Evolutionary conservation across 257 asterid species (phyloP).

Genomic region (Capsicum chinense): DNA sequence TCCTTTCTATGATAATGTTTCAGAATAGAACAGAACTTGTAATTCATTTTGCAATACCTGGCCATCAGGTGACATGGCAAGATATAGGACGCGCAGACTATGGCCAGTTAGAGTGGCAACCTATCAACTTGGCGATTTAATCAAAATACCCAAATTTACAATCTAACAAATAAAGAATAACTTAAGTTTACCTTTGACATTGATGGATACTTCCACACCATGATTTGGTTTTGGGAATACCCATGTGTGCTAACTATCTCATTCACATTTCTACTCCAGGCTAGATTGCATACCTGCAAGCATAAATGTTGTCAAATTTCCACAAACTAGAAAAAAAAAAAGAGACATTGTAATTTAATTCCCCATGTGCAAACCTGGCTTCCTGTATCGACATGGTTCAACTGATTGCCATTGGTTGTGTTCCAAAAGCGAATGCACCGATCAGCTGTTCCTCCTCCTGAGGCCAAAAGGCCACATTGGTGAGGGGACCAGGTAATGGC

Average conservation of each 20-base stretch:
- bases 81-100: slow-evolving; percentile 82
- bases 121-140: slow-evolving; percentile 40
- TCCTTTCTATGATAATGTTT: not conserved
- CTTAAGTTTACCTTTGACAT: slow-evolving; percentile 67
- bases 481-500: slow-evolving; percentile 99
- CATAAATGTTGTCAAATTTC: not conserved
- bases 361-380: slow-evolving; percentile 66
- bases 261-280: slow-evolving; percentile 95
- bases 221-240: slow-evolving; percentile 92
- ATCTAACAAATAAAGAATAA: not conserved
- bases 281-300: slow-evolving; percentile 77
- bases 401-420: slow-evolving; percentile 79
- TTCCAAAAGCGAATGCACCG: slow-evolving; percentile 99
- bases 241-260: slow-evolving; percentile 99
- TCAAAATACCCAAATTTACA: not conserved
- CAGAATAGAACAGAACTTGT: not conserved
- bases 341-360: not conserved
- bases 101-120: slow-evolving; percentile 96
- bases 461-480: slow-evolving; percentile 83
- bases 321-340: not conserved
- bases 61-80: slow-evolving; percentile 97
- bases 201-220: slow-evolving; percentile 99
- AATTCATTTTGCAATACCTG: slow-evolving; percentile 57
- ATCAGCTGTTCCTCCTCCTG: slow-evolving; percentile 99
- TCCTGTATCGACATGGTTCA: slow-evolving; percentile 85